Conservation (phyloP, 2,329 filamentous ascomycete species). For the Cytospora chrysosperma region DNA sequence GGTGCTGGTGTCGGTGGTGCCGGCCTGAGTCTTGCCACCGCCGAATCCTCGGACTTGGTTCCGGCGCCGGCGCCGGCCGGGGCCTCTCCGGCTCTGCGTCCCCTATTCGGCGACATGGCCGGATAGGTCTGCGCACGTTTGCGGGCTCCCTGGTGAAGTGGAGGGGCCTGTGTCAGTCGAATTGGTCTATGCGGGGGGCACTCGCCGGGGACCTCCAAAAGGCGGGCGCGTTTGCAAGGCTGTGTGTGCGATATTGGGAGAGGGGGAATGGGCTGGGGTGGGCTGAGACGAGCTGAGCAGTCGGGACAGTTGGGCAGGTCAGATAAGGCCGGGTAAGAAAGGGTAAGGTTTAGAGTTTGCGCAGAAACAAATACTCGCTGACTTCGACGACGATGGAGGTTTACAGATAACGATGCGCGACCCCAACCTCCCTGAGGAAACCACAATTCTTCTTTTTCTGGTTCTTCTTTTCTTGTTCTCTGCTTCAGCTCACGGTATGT, state of each 20-base stretch:
- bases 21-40: neutral
- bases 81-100: neutral
- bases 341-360: neutral
- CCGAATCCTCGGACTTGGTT: constrained; percentile 4
- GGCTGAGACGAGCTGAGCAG: neutral
- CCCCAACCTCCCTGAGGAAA: neutral
- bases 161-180: constrained; percentile 8
- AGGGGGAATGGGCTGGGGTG: neutral
- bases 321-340: neutral
- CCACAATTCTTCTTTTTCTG: neutral
- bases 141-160: constrained; percentile 14
- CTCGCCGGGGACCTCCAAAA: neutral
- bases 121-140: constrained; percentile 21
- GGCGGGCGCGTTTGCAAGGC: too few species aligned
- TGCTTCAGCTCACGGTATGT: neutral
- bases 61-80: constrained; percentile 1
- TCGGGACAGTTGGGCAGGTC: neutral
- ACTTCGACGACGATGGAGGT: neutral
- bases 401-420: neutral
- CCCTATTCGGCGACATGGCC: constrained; percentile 19
- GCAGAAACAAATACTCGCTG: neutral
- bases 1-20: constrained; percentile 2
- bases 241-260: neutral
- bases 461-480: neutral
- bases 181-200: neutral